Percentiles rank a stretch among this genome's conserved stretches.
phyloP scores from a whole-genome alignment of 495 filamentous ascomycete species.

The Cudoniella acicularis region DNA sequence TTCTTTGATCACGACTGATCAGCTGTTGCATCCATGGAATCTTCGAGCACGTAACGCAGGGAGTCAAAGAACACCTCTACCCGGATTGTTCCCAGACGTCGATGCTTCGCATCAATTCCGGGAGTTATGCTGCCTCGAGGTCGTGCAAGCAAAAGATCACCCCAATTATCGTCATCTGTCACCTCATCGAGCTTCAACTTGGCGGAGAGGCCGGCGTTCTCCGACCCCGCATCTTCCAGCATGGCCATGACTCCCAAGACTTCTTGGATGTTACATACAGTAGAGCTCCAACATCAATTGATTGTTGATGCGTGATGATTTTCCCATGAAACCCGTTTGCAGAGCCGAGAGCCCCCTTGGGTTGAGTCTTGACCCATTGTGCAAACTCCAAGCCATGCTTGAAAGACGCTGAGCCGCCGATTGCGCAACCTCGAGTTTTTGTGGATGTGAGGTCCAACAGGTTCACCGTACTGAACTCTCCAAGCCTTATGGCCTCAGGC shows the following conservation, averaged over 20 bases:
- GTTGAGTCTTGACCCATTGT: background rate
- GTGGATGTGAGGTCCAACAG: background rate
- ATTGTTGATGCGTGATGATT: background rate
- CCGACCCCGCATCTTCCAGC: background rate
- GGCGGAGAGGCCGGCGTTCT: background rate
- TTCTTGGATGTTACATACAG: too few relatives aligned
- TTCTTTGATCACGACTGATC: background rate
- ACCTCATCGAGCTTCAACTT: background rate
- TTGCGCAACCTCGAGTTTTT: background rate
- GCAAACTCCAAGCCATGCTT: background rate
- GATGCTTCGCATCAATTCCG: background rate
- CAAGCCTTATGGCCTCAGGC: background rate
- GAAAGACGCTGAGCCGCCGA: background rate
- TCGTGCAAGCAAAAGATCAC: background rate
- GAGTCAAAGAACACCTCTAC: too few relatives aligned
- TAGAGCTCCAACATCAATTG: background rate
- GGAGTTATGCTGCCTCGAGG: background rate
- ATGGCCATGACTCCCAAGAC: background rate
- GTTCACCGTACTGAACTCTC: background rate
- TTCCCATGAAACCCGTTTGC: background rate
- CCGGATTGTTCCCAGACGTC: too few relatives aligned
- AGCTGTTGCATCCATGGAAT: background rate
- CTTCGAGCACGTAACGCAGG: background rate
- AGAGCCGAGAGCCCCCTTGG: background rate
- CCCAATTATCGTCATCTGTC: constrained; percentile 7